Conservation (phyloP, 371 early-diverging fungal genomes). For the Mucor racemosus region DNA sequence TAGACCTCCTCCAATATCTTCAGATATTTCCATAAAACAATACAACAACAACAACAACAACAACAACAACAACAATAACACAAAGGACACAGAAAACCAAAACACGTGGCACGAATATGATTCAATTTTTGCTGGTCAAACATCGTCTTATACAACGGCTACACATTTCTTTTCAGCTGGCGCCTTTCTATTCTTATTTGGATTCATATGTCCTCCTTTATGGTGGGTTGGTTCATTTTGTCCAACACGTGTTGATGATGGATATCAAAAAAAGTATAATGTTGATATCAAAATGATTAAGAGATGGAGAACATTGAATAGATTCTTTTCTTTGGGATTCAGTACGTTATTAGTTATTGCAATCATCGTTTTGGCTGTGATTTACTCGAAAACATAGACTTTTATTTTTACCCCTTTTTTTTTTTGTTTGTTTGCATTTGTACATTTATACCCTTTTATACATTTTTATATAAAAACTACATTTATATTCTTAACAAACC, state of each 20-base stretch:
- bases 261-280: slow-evolving; percentile 5
- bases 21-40: neutral
- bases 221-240: slow-evolving; percentile 51
- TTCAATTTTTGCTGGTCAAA: slow-evolving; percentile 1
- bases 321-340: slow-evolving; percentile 46
- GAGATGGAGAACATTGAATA: slow-evolving; percentile 44
- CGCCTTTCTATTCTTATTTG: slow-evolving; percentile 41
- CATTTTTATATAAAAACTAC: neutral
- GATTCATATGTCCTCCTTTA: slow-evolving; percentile 44
- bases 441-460: neutral
- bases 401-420: neutral
- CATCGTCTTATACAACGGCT: slow-evolving; percentile 5
- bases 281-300: slow-evolving; percentile 37
- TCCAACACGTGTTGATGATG: slow-evolving; percentile 23
- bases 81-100: neutral
- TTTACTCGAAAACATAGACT: slow-evolving; percentile 12
- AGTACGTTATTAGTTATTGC: slow-evolving; percentile 37
- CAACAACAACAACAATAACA: neutral
- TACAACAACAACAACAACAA: neutral
- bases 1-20: neutral
- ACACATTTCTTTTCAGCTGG: slow-evolving; percentile 33
- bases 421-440: neutral
- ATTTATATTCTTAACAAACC: neutral
- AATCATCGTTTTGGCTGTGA: slow-evolving; percentile 34
- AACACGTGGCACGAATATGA: slow-evolving; percentile 9